Base-by-base conservation (phyloP, 2,329 filamentous ascomycete genomes). In the Clarireedia hainanense region DNA sequence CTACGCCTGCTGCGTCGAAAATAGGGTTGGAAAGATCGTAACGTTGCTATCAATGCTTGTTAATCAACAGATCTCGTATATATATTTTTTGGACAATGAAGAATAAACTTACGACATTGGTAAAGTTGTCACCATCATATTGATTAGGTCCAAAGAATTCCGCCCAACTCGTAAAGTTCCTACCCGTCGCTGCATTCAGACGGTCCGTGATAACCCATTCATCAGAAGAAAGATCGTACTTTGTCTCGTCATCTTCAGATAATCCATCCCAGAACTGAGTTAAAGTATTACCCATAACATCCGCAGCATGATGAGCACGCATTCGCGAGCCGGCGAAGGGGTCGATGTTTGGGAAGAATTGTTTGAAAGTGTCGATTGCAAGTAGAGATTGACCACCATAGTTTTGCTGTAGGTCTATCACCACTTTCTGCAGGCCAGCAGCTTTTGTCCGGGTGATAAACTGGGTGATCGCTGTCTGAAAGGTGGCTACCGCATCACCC, bases 341-440 rank as follows among this genome's bases (percentile, higher is more conserved):
- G 15, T 65, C 67, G 9, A 67, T 62, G 36, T 55, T 60, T 14
- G 69, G 67, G 47, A 69, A 68, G 58, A 68, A 67, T 27, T 73
- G 65, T 7, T 69, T 69, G 64, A 84, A 84, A 0, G 76, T 62
- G 45, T 78, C 74, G 46, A 73, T 74, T 1, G 75, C 78, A 70
- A 85, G 84, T 26, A 86, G 73, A n/a, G 79, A 74, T 6, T 82
- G 65, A 0, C 84, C 84, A 27, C 84, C 84, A 1, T 71, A 72
- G 59, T 88, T 88, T 6, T 72, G 74, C 4, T 79, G 75, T 4
- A 88, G 63, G 59, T 88, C 85, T 56, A 88, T 79, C 42, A 88
- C 74, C 3, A 88, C 70, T 64, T 79, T 81, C 14, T 72, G 77
- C 64, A 81, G 81, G 2, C 74, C 72, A 0, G 71, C 70, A 3